Conservation (phyloP, 441 rosid species). For the Gossypium davidsonii region DNA sequence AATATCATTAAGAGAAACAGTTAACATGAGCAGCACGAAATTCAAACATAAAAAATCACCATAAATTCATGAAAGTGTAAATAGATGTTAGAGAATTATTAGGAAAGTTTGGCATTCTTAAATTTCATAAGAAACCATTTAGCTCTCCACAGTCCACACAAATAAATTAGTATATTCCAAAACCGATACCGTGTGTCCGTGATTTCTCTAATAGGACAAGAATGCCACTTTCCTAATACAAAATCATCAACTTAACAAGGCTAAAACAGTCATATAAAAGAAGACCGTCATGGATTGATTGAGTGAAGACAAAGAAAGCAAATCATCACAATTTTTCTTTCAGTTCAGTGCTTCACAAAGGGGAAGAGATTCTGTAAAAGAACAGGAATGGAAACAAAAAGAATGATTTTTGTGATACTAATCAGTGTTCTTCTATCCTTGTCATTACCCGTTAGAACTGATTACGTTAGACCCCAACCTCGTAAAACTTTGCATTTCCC, state of each 20-base stretch:
- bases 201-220: not conserved
- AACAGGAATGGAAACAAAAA: slow-evolving; percentile 23
- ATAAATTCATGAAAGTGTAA: too few species aligned
- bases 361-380: not conserved
- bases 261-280: not conserved
- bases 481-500: slow-evolving; percentile 65
- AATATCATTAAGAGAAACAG: too few species aligned
- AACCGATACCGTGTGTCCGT: not conserved
- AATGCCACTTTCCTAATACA: not conserved
- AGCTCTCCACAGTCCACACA: too few species aligned
- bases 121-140: too few species aligned
- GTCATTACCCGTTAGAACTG: slow-evolving; percentile 35
- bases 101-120: too few species aligned
- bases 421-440: slow-evolving; percentile 21
- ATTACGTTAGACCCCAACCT: slow-evolving; percentile 67
- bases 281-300: not conserved
- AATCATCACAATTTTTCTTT: not conserved
- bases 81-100: too few species aligned
- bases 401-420: not conserved
- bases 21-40: too few species aligned
- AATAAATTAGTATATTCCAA: not conserved
- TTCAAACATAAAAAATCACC: too few species aligned
- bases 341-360: not conserved
- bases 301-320: not conserved
- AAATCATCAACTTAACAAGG: not conserved